Evolutionary conservation across 495 filamentous ascomycete genomes (phyloP), one percentile per base, ranked within the genome.

Genomic region (Massariosphaeria phaeospora): DNA sequence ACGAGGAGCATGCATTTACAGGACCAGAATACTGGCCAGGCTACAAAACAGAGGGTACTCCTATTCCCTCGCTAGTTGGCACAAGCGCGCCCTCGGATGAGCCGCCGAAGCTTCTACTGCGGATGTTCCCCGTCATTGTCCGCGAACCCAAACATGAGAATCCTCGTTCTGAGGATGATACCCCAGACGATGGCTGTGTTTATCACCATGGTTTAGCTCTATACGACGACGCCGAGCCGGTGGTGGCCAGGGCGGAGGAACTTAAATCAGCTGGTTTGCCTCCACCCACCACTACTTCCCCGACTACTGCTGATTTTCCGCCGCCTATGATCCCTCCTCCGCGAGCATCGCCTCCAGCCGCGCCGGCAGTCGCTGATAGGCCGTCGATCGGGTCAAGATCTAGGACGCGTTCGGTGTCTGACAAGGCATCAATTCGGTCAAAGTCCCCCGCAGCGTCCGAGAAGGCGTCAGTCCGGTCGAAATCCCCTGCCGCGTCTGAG

Each of bases 101-200:
- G 72, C 50, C 33, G 13, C 61, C 51, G 1, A 55, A 49, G 29
- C 67, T 78, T 7, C 67, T 83, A 11, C 67, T 84, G 0, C 69
- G 77, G 15, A 72, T 79, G 0, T 78, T 83, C 63, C 80, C 80
- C 5, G 70, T 75, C 9, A 78, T 84, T 31, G 63, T 69, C 3
- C 71, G 80, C 7, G 79, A 83, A 61, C 73, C 77, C 3, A 73
- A 75, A 0, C 80, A 82, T 34, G 79, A 81, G 47, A 71, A 74
- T 55, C 74, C 77, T 59, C 69, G 69, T 0, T 21, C 35, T n/a
- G 64, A 66, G 41, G 64, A 66, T 42, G 72, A 76, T 43, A 72
- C 72, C 31, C 66, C 65, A 24, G 69, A 63, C 15, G 41, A 67
- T 0, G 73, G 73, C 3, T 77, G 74, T 44, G 67, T 77, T 9